phyloP scores from a whole-genome alignment of 75 land plant species.

The Ceratopteris richardii region DNA sequence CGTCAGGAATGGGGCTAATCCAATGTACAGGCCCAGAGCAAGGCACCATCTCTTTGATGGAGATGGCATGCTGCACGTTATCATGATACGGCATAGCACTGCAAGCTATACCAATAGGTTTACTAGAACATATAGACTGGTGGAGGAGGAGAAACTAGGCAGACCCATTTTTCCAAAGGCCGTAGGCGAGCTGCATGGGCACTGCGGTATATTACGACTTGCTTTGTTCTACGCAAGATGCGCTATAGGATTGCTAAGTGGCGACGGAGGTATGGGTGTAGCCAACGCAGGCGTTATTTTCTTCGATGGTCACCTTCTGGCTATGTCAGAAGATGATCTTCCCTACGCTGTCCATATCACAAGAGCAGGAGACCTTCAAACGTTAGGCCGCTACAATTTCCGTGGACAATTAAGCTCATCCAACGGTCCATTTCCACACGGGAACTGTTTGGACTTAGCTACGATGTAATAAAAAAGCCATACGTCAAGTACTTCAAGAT shows the following conservation, averaged over 20 bases:
- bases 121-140: slow-evolving; percentile 46
- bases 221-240: slow-evolving; percentile 31
- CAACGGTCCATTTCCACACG: slow-evolving; percentile 72
- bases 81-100: slow-evolving; percentile 7
- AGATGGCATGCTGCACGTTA: slow-evolving; percentile 75
- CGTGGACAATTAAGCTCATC: slow-evolving; percentile 45
- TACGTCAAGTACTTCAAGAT: slow-evolving; percentile 49
- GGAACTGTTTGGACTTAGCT: slow-evolving; percentile 52
- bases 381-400: slow-evolving; percentile 55
- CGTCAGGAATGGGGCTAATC: slow-evolving; percentile 73
- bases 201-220: slow-evolving; percentile 44
- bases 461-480: slow-evolving; percentile 40
- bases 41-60: slow-evolving; percentile 79
- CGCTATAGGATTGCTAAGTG: slow-evolving; percentile 40
- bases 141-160: slow-evolving; percentile 42
- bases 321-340: slow-evolving; percentile 82
- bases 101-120: slow-evolving; percentile 57
- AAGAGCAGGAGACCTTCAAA: slow-evolving; percentile 43
- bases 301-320: slow-evolving; percentile 51
- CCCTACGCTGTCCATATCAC: slow-evolving; percentile 54
- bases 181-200: slow-evolving; percentile 68
- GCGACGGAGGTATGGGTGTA: slow-evolving; percentile 45
- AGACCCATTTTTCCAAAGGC: slow-evolving; percentile 61
- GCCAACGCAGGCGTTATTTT: slow-evolving; percentile 78
- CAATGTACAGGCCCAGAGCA: slow-evolving; percentile 34